Percentiles rank a stretch among this genome's conserved stretches.
Evolutionary conservation across 306 rosid species (phyloP).

Genomic region (Medicago lupulina): DNA sequence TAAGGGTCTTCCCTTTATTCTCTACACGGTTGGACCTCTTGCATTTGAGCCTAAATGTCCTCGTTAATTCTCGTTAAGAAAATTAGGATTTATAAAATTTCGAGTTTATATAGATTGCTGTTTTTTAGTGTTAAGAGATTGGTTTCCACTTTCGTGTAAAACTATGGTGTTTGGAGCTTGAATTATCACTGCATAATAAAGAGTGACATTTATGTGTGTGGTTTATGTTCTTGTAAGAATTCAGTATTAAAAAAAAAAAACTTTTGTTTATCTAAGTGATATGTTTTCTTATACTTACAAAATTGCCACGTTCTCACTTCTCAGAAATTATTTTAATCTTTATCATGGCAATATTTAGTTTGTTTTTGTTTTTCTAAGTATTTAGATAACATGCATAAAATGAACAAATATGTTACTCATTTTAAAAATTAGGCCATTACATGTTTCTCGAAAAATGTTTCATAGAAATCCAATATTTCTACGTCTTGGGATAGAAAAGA

Average conservation of each 20-base stretch:
- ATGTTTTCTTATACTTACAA: neutral
- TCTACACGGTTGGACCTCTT: conserved; percentile 77
- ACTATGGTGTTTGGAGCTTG: neutral
- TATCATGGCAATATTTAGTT: too few species aligned
- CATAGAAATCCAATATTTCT: too few species aligned
- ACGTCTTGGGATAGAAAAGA: too few species aligned
- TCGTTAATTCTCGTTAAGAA: conserved; percentile 1
- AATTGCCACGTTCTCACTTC: neutral
- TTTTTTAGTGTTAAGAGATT: neutral
- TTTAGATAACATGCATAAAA: too few species aligned
- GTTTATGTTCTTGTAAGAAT: conserved; percentile 12
- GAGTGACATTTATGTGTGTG: neutral
- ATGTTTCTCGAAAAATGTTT: too few species aligned
- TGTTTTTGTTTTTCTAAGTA: too few species aligned
- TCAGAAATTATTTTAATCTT: neutral
- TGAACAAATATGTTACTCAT: too few species aligned
- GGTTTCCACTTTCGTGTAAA: neutral
- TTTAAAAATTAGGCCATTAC: too few species aligned
- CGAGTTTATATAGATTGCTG: neutral
- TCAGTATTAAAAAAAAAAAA: neutral
- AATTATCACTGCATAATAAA: neutral
- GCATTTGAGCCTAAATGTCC: conserved; percentile 80
- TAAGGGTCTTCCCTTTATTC: conserved; percentile 55
- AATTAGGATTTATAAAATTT: neutral
- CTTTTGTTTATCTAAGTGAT: neutral